Evolutionary conservation across 1,284 basidiomycete genomes (phyloP), one percentile per base, ranked within the genome.

Genomic region (Ganoderma resinaceum): DNA sequence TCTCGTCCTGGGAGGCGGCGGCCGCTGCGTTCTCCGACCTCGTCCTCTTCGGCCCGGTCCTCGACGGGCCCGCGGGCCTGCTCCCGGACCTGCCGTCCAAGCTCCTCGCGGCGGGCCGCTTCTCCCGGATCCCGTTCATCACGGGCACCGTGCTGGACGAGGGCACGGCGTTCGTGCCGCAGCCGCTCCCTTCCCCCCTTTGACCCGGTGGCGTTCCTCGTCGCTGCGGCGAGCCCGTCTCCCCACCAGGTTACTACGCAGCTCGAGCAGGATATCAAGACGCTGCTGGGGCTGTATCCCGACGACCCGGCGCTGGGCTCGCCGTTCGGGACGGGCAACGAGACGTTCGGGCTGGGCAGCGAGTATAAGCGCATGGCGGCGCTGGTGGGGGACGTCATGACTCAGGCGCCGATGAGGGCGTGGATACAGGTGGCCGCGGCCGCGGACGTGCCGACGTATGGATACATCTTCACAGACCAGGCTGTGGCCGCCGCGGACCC

Each of bases 321-420:
- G 0, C 87, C 86, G 0, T 88, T 81, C 72, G 81, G 81, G 43
- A 86, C 86, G 0, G 86, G 87, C 1, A 84, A 84, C 67, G 77
- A 85, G 37, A 86, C 85, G 0, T 87, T 87, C 69, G 86, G 85
- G 0, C 74, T 83, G 9, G 80, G 79, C 42, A 77, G 77, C 40
- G 76, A 80, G 37, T 87, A 76, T 72, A 88, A 88, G 70, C 81
- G 83, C 31, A 77, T 74, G 31, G 76, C 85, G n/a, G 82, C 86
- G 4, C 73, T 87, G 31, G 82, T 71, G 46, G 83, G 82, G 7
- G 86, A 87, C 70, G 2, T 84, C 4, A 66, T 64, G 29, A 85
- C 86, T 75, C 79, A 81, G 29, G 80, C 83, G 6, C 80, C 80
- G 40, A 79, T 83, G 14, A 78, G 85, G 23, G 74, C 78, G 49